Percentiles rank a stretch among this genome's conserved stretches.
These are phyloP conservation scores for Cinchona pubescens DNA, from an alignment of 257 asterid genomes.

Conservation along the genomic window DNA sequence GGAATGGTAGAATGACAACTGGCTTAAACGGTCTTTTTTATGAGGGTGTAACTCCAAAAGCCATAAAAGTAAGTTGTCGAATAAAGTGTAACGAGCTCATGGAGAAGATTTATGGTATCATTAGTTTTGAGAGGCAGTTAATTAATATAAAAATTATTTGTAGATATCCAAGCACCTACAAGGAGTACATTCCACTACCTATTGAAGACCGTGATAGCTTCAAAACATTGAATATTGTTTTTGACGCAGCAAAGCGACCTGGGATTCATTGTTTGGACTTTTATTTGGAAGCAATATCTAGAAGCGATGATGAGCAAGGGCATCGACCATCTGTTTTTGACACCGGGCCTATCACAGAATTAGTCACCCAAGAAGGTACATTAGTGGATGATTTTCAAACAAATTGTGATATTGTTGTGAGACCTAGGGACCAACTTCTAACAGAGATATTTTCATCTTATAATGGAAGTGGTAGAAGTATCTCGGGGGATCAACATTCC, in stretches of 20 bases:
- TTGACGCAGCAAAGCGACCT: background rate
- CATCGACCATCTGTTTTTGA: background rate
- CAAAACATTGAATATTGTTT: background rate
- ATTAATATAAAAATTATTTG: background rate
- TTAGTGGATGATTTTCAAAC: background rate
- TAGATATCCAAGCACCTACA: background rate
- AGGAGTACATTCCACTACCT: background rate
- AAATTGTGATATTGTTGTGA: background rate
- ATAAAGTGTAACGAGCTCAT: background rate
- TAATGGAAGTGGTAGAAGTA: background rate
- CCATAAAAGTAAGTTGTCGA: background rate
- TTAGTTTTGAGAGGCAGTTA: background rate
- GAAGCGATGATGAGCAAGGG: background rate
- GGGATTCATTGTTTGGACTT: constrained; percentile 4
- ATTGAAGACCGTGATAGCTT: constrained; percentile 1
- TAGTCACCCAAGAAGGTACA: background rate
- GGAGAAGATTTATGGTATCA: background rate
- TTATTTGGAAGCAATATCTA: background rate
- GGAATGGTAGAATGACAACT: background rate
- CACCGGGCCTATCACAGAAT: background rate
- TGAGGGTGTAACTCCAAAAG: constrained; percentile 1
- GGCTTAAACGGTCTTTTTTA: background rate
- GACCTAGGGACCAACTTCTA: too few species aligned
- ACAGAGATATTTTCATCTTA: background rate
- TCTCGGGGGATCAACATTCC: too few species aligned